Evolutionary conservation across 257 asterid genomes (phyloP).

Genomic region (Capsicum chinense): DNA sequence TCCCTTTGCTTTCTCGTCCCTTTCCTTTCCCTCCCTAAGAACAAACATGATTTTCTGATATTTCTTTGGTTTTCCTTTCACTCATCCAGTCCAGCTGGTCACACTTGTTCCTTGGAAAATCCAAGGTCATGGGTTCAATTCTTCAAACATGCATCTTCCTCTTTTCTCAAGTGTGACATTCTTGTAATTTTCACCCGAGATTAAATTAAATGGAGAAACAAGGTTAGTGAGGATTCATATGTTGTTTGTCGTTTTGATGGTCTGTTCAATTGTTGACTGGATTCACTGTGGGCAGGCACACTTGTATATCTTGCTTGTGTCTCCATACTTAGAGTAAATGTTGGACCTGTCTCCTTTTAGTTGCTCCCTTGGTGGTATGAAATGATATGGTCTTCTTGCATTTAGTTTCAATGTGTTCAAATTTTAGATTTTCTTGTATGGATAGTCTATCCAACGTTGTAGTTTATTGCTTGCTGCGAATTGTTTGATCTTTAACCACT

Average conservation of each 20-base stretch:
- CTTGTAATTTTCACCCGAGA: neutral
- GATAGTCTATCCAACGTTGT: neutral
- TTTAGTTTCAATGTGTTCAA: neutral
- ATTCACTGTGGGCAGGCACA: neutral
- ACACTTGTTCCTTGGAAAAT: neutral
- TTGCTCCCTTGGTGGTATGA: constrained; percentile 8
- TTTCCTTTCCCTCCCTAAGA: neutral
- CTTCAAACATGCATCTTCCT: constrained; percentile 12
- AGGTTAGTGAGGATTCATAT: constrained; percentile 13
- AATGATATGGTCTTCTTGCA: constrained; percentile 2
- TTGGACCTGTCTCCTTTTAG: neutral
- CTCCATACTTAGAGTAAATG: neutral
- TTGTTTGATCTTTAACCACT: neutral
- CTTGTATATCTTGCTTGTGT: neutral
- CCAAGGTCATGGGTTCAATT: constrained; percentile 6
- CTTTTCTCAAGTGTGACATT: neutral
- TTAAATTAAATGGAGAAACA: constrained; percentile 17
- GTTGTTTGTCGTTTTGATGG: neutral
- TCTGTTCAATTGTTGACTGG: constrained; percentile 12
- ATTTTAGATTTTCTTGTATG: neutral
- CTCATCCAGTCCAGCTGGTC: neutral
- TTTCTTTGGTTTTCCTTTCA: neutral
- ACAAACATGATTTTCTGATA: neutral
- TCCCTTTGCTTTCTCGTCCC: neutral
- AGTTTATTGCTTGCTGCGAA: constrained; percentile 9